These are phyloP conservation scores for Conoideocrella luteorostrata DNA, from an alignment of 2,329 filamentous ascomycete genomes.

Conservation along the genomic window DNA sequence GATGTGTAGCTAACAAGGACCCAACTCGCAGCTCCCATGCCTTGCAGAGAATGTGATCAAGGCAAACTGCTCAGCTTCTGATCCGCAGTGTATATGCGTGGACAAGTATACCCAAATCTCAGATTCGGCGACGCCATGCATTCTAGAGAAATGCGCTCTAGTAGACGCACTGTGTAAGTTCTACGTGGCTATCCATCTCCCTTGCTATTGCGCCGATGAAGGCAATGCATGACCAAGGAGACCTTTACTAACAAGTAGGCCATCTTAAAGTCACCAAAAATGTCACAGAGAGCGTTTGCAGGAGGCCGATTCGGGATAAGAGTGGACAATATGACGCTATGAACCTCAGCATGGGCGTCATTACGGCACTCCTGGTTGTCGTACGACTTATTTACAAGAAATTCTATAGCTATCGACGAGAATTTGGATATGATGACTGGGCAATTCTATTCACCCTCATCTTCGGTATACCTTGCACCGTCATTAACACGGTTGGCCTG, in stretches of 20 bases:
- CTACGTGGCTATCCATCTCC: too few species aligned
- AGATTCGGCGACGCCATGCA: slow-evolving; percentile 15
- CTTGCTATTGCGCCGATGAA: too few species aligned
- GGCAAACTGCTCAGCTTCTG: slow-evolving; percentile 11
- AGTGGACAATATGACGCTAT: slow-evolving; percentile 4
- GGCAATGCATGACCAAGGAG: too few species aligned
- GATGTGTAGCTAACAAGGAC: background rate
- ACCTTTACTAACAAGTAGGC: background rate
- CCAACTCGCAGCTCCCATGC: slow-evolving; percentile 3
- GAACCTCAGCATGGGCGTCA: slow-evolving; percentile 12
- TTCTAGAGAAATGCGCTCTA: slow-evolving; percentile 16
- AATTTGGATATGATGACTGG: slow-evolving; percentile 26
- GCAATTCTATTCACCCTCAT: slow-evolving; percentile 17
- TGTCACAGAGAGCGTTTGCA: slow-evolving; percentile 3
- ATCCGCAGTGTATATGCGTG: slow-evolving; percentile 29
- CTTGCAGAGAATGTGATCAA: background rate
- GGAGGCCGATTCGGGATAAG: slow-evolving; percentile 3
- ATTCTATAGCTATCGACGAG: slow-evolving; percentile 21
- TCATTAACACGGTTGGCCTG: slow-evolving; percentile 18
- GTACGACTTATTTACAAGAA: slow-evolving; percentile 17
- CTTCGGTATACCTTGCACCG: slow-evolving; percentile 15
- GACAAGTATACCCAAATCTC: slow-evolving; percentile 16
- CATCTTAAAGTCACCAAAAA: slow-evolving; percentile 4
- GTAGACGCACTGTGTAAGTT: slow-evolving; percentile 20
- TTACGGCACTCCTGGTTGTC: slow-evolving; percentile 13